phyloP scores from a whole-genome alignment of 139 green algal genomes.

The Tetradesmus obliquus region DNA sequence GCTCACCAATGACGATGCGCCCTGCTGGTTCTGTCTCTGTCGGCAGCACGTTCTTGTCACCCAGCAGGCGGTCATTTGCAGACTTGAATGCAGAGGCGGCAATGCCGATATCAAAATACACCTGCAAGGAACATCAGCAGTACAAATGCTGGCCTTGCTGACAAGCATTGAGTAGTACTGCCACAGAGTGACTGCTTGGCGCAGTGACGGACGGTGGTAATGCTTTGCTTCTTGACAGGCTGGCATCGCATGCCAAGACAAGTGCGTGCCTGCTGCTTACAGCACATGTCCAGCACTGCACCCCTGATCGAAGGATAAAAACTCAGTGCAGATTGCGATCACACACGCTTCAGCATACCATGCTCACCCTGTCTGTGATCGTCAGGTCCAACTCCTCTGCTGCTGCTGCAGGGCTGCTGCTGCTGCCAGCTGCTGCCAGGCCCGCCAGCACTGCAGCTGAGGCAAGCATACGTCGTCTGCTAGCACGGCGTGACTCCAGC shows the following conservation, averaged over 20 bases:
- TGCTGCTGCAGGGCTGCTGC: neutral
- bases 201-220: neutral
- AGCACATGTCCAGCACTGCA: no score
- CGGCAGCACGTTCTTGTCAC: slow-evolving; percentile 56
- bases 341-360: no score
- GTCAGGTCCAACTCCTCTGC: slow-evolving; percentile 42
- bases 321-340: no score
- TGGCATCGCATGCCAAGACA: neutral
- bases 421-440: neutral
- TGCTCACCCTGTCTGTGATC: slow-evolving; percentile 47
- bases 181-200: neutral
- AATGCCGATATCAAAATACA: slow-evolving; percentile 62
- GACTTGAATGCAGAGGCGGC: slow-evolving; percentile 55
- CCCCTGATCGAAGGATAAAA: no score
- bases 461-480: neutral
- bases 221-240: neutral
- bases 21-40: slow-evolving; percentile 57
- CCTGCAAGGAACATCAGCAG: slow-evolving; percentile 37
- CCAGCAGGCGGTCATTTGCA: slow-evolving; percentile 63
- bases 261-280: no score
- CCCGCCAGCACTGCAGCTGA: neutral
- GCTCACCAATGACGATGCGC: slow-evolving; percentile 64
- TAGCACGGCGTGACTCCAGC: neutral
- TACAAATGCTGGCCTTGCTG: neutral
- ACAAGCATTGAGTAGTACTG: neutral